Percentiles rank a stretch among this genome's conserved stretches.
These are phyloP conservation scores for Alopecurus myosuroides DNA, from an alignment of 176 grass and related monocot genomes.

Conservation along the genomic window DNA sequence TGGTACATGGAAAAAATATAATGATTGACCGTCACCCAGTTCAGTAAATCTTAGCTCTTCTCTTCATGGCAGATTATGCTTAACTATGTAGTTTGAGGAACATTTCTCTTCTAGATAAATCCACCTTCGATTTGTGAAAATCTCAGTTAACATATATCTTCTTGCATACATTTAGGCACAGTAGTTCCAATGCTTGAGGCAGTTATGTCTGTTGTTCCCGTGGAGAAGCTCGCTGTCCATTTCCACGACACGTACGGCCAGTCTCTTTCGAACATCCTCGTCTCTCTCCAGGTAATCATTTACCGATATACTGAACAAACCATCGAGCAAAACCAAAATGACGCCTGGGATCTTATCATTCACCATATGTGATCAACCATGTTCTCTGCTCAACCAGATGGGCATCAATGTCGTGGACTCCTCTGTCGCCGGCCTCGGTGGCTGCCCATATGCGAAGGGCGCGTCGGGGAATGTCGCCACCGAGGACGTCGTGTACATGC, in stretches of 20 bases:
- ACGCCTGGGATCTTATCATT: background rate
- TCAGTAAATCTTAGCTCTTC: background rate
- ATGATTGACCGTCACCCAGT: background rate
- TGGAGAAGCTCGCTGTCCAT: conserved; percentile 89
- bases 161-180: conserved; percentile 30
- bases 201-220: conserved; percentile 60
- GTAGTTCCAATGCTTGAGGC: conserved; percentile 83
- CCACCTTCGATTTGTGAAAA: background rate
- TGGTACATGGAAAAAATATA: background rate
- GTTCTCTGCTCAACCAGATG: conserved; percentile 51
- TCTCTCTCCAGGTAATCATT: conserved; percentile 74
- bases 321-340: background rate
- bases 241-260: conserved; percentile 97
- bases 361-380: background rate
- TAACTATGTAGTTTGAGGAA: background rate
- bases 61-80: background rate
- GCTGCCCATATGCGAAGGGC: conserved; percentile 82
- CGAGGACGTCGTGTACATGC: conserved; percentile 88
- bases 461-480: conserved; percentile 81
- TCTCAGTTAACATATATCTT: background rate
- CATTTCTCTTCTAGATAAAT: background rate
- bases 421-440: conserved; percentile 66
- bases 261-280: conserved; percentile 80
- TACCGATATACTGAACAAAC: background rate
- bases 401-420: conserved; percentile 68